Evolutionary conservation across 2,329 filamentous ascomycete species (phyloP), one percentile per base, ranked within the genome.

Genomic region (Aureobasidium sp.): DNA sequence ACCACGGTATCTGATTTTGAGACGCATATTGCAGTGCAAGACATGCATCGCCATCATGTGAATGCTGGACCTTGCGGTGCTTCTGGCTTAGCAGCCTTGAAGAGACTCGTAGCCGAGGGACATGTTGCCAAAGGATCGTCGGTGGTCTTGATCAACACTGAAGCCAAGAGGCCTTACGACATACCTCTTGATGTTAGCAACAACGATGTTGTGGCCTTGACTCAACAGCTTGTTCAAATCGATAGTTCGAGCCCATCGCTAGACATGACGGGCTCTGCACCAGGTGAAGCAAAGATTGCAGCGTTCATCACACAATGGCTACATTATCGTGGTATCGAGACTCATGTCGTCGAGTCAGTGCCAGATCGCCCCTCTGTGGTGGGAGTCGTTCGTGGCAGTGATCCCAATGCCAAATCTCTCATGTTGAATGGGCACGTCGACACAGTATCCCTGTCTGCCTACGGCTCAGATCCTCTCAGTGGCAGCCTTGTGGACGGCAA

Each of bases 111-210:
- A 44, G 69, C 76, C 12, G 74, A 73, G 43, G 64, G 71, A 1
- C 65, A 70, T 0, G 68, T 84, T 0, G 70, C 74, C 8, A 67
- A 72, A 0, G 73, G 83, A n/a, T 81, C 84, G 0, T 77, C 85
- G 0, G 78, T 90, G 0, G 79, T 91, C 0, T 71, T 91, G 1
- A 80, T 89, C 46, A 86, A 83, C 65, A 91, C 88, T 0, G 87
- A 89, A 70, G 86, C 86, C 0, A 67, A 69, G 9, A 78, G 87
- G 41, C 76, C 80, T 1, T 88, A 89, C 65, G 55, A 69, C 9
- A 27, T 63, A 29, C 61, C 61, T 32, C n/a, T 50, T 3, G 43
- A 59, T 29, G 44, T 48, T 32, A 48, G 56, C 15, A 20, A 5
- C 12, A 20, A 59, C 24, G 43, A 48, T 39, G 56, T 59, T 15